phyloP scores from a whole-genome alignment of 2,329 filamentous ascomycete genomes.

The Claviceps purpurea region DNA sequence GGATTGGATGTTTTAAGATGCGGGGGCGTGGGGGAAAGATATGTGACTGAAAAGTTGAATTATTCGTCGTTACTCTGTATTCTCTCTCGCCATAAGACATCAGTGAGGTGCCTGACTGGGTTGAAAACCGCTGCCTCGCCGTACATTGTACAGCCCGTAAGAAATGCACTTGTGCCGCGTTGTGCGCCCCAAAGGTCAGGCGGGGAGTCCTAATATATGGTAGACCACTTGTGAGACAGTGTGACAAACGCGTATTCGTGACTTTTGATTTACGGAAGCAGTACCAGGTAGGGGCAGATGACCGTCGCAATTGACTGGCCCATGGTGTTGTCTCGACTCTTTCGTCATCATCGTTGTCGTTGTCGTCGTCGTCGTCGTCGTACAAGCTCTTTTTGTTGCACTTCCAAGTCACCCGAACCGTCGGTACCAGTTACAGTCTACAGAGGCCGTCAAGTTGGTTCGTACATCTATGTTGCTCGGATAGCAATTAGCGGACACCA shows the following conservation, averaged over 20 bases:
- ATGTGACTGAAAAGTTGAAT: slow-evolving; percentile 1
- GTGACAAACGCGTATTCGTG: not conserved
- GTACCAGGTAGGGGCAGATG: not conserved
- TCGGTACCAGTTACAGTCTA: too few relatives aligned
- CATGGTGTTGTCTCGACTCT: not conserved
- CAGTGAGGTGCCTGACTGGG: too few relatives aligned
- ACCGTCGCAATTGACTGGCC: not conserved
- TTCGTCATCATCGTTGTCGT: not conserved
- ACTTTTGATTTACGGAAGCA: not conserved
- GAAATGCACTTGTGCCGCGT: too few relatives aligned
- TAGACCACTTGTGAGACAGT: not conserved
- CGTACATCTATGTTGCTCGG: too few relatives aligned
- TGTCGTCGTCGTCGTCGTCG: too few relatives aligned
- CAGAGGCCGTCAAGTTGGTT: too few relatives aligned
- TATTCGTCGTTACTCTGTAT: slow-evolving; percentile 3
- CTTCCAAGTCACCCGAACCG: too few relatives aligned
- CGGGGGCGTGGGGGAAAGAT: not conserved
- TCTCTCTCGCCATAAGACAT: not conserved
- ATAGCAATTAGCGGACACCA: too few relatives aligned
- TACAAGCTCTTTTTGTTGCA: too few relatives aligned
- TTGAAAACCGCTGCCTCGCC: too few relatives aligned
- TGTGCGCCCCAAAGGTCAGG: not conserved
- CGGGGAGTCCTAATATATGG: not conserved
- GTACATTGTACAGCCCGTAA: too few relatives aligned
- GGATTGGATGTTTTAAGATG: not conserved